Base-by-base conservation (phyloP, 2,329 filamentous ascomycete species). In the Immersiporthe knoxdaviesiana region DNA sequence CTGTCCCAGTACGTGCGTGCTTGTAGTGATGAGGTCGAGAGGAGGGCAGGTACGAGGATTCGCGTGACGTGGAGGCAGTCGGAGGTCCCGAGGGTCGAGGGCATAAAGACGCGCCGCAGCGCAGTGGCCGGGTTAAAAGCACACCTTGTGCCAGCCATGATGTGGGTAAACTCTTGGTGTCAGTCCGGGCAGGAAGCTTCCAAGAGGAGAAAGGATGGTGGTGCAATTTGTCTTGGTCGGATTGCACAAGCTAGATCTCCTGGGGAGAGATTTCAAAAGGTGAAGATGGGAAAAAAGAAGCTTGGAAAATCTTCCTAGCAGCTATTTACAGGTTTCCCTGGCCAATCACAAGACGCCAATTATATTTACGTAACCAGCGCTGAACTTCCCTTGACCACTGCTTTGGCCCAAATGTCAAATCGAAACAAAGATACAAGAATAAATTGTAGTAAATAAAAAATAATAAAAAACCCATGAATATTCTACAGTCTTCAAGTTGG, bases 31-130 rank as follows among this genome's bases (percentile, higher is more conserved):
- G 44, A 47, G 11, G 59, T 61, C 30, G 56, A 44, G 44, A 67
- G 61, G 24, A 71, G 67, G 7, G 70, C 67, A 11, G 70, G 70
- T n/a, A 71, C 67, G 56, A 71, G 67, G 27, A 71, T 69, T 21
- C 67, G 63, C 16, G 70, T 65, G 47, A 71, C 60, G 61, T 67
- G 70, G 16, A 71, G 67, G 24, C 64, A 67, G 44, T 63, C 58
- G 30, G 70, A 52, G 24, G 32, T 32, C 21, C 66, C 68, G 66
- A 78, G 75, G 72, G 75, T 73, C 65, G 78, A 78, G 61, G 78
- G 77, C 72, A 85, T 72, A 72, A 87, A 84, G 62, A 85, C 81
- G 66, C 80, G 78, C 60, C 82, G 80, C 6, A 87, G 80, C 70
- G 83, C 83, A 47, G 78, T 73, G n/a, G 81, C 80, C 65, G 83